phyloP scores from a whole-genome alignment of 139 green algal species.

The Chlorella sp. region DNA sequence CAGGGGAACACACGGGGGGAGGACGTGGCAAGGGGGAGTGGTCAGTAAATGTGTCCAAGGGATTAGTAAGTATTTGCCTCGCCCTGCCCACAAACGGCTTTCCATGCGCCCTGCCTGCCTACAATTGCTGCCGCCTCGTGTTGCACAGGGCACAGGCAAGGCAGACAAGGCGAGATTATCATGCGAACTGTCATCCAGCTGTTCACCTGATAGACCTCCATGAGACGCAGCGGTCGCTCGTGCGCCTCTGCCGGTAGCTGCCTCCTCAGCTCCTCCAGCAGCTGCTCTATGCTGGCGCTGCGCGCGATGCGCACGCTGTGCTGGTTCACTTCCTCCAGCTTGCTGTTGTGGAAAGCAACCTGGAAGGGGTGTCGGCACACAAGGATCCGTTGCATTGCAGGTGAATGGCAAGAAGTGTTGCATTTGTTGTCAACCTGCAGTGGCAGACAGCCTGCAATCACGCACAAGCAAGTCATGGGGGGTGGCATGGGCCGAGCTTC shows the following conservation, averaged over 20 bases:
- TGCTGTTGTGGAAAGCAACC: conserved; percentile 76
- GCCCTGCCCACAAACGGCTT: too few species aligned
- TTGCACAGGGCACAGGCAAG: too few species aligned
- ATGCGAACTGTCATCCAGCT: too few species aligned
- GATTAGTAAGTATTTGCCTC: too few species aligned
- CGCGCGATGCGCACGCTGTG: conserved; percentile 77
- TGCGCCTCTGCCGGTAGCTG: conserved; percentile 45
- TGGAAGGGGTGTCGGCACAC: background rate
- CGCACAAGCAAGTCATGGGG: background rate
- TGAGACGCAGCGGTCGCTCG: conserved; percentile 72
- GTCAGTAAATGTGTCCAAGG: too few species aligned
- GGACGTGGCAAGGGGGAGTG: background rate
- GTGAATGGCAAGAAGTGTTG: background rate
- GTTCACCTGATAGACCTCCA: conserved; percentile 78
- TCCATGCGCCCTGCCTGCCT: too few species aligned
- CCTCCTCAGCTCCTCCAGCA: conserved; percentile 73
- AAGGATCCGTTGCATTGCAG: too few species aligned
- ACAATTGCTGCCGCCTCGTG: too few species aligned
- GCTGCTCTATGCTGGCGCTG: conserved; percentile 68
- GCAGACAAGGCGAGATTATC: too few species aligned
- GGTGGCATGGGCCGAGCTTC: background rate
- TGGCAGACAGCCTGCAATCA: too few species aligned
- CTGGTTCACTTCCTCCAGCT: conserved; percentile 75
- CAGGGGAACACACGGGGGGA: background rate
- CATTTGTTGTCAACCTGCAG: background rate